phyloP scores from a whole-genome alignment of 1,139 yeast species.

The Debaryomyces subglobosus region DNA sequence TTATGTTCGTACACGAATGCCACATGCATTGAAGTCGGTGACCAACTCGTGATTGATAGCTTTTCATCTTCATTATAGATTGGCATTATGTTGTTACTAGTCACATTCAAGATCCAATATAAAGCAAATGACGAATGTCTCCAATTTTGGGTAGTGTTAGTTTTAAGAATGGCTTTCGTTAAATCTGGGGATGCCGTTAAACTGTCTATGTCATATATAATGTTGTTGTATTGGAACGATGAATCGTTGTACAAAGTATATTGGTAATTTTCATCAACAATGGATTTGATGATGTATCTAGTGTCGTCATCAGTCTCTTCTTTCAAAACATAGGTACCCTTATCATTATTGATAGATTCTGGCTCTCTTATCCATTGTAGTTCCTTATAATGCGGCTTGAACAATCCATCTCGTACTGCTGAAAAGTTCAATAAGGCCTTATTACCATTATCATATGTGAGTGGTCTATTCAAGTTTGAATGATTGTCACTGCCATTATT shows the following conservation, averaged over 20 bases:
- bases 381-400: slow-evolving; percentile 50
- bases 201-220: slow-evolving; percentile 50
- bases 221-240: slow-evolving; percentile 40
- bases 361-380: slow-evolving; percentile 71
- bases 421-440: slow-evolving; percentile 34
- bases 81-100: slow-evolving; percentile 29
- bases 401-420: slow-evolving; percentile 51
- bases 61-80: slow-evolving; percentile 24
- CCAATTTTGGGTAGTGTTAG: slow-evolving; percentile 61
- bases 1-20: slow-evolving; percentile 71
- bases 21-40: slow-evolving; percentile 68
- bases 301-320: slow-evolving; percentile 28
- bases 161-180: slow-evolving; percentile 53
- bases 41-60: slow-evolving; percentile 66
- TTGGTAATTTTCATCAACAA: slow-evolving; percentile 50
- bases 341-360: slow-evolving; percentile 43
- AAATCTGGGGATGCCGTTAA: slow-evolving; percentile 69
- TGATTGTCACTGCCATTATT: slow-evolving; percentile 6
- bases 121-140: slow-evolving; percentile 73
- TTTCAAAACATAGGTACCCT: slow-evolving; percentile 57
- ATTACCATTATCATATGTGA: slow-evolving; percentile 17
- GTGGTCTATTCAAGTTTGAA: neutral
- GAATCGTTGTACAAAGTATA: slow-evolving; percentile 53
- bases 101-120: slow-evolving; percentile 58
- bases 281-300: slow-evolving; percentile 49